These are phyloP conservation scores for Silene noctiflora DNA, from an alignment of 179 eudicot genomes.

Conservation along the genomic window DNA sequence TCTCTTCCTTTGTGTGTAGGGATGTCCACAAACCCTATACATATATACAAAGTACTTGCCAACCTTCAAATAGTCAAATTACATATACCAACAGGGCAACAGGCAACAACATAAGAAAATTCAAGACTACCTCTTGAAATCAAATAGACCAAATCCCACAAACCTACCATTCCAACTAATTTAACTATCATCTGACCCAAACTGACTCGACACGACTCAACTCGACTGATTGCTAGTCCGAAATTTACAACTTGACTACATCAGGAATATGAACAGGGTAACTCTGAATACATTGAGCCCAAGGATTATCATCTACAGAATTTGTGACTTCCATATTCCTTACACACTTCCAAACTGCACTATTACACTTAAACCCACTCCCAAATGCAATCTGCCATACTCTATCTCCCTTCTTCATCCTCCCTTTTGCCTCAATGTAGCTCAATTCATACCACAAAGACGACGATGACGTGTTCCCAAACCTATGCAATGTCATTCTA, in stretches of 20 bases:
- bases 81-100: too few relatives aligned
- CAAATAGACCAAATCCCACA: too few relatives aligned
- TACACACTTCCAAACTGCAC: constrained; percentile 45
- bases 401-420: constrained; percentile 42
- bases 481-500: constrained; percentile 41
- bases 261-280: constrained; percentile 46
- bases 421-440: constrained; percentile 43
- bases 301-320: constrained; percentile 35
- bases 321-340: constrained; percentile 6
- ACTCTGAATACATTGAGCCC: constrained; percentile 44
- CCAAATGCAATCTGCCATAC: constrained; percentile 50
- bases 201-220: too few relatives aligned
- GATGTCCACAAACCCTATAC: too few relatives aligned
- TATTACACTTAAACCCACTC: constrained; percentile 52
- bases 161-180: too few relatives aligned
- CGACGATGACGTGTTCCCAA: constrained; percentile 43
- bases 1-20: too few relatives aligned
- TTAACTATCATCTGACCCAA: too few relatives aligned
- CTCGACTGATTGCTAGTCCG: too few relatives aligned
- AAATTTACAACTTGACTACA: constrained; percentile 19
- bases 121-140: too few relatives aligned
- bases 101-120: too few relatives aligned
- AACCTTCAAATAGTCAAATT: too few relatives aligned
- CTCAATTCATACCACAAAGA: constrained; percentile 43
- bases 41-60: too few relatives aligned